Evolutionary conservation across 306 rosid genomes (phyloP).

Genomic region (Dalbergia cochinchinensis): DNA sequence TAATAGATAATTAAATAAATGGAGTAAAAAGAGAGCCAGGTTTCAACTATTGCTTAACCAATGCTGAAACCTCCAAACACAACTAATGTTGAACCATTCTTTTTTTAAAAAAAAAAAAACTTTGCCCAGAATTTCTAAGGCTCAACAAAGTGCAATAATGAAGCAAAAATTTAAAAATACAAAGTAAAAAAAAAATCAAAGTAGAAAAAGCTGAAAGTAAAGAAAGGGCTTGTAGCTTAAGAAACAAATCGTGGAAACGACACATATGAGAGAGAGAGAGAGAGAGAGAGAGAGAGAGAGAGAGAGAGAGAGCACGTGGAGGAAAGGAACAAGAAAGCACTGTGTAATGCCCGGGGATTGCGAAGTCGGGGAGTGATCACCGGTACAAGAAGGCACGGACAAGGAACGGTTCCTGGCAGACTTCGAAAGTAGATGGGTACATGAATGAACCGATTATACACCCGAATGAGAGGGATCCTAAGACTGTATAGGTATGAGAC

Average conservation of each 20-base stretch:
- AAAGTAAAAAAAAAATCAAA: background rate
- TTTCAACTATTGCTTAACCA: too few species aligned
- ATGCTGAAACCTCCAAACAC: background rate
- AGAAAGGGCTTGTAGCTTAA: background rate
- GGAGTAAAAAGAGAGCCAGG: background rate
- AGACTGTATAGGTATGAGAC: too few species aligned
- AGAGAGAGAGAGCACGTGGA: too few species aligned
- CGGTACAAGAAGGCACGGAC: too few species aligned
- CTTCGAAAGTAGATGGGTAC: too few species aligned
- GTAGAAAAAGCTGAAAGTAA: background rate
- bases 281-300: too few species aligned
- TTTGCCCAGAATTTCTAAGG: constrained; percentile 1
- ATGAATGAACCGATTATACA: too few species aligned
- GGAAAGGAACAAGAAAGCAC: constrained; percentile 56
- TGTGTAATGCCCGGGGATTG: too few species aligned
- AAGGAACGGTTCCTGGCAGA: too few species aligned
- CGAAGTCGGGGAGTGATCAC: too few species aligned
- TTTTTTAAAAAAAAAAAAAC: background rate
- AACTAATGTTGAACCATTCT: background rate
- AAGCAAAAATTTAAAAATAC: background rate
- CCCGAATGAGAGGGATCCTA: too few species aligned
- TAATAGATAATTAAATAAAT: background rate
- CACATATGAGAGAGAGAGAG: too few species aligned
- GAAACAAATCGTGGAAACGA: constrained; percentile 76
- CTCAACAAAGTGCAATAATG: constrained; percentile 26